Percentiles rank a stretch among this genome's conserved stretches.
These are phyloP conservation scores for Stemphylium lycopersici DNA, from an alignment of 2,329 filamentous ascomycete genomes.

Conservation along the genomic window DNA sequence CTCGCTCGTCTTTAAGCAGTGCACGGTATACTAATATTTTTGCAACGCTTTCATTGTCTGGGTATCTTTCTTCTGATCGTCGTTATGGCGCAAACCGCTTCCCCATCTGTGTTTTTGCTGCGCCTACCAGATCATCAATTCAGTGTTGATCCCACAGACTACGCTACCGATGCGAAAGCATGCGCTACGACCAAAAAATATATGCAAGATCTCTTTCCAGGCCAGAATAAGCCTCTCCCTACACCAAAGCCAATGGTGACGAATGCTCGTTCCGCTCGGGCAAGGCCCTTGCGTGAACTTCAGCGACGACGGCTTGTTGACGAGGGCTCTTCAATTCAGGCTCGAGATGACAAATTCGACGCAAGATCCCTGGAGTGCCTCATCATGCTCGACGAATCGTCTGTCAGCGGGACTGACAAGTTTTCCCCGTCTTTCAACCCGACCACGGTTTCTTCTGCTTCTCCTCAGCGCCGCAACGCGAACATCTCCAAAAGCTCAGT, in stretches of 20 bases:
- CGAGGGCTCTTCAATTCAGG: neutral
- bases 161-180: constrained; percentile 13
- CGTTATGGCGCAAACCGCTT: constrained; percentile 22
- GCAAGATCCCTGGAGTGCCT: constrained; percentile 2
- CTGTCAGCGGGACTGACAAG: neutral
- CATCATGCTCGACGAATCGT: constrained; percentile 7
- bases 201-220: constrained; percentile 8
- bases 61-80: neutral
- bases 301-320: neutral
- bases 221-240: constrained; percentile 14
- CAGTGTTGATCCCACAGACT: constrained; percentile 29
- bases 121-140: constrained; percentile 31
- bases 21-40: neutral
- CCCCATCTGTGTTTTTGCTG: constrained; percentile 25
- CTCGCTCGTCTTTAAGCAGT: neutral
- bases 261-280: neutral
- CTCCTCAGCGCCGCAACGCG: neutral
- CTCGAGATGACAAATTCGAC: neutral
- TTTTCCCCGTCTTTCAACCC: constrained; percentile 14
- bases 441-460: constrained; percentile 17
- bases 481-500: neutral
- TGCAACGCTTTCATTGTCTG: neutral
- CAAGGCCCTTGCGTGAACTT: neutral
- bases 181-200: constrained; percentile 9
- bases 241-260: neutral